A percentile compares a stretch with the other conserved stretches of the same genome.
Conservation (phyloP, 2,329 filamentous ascomycete species). For the Cryphonectria nitschkei region DNA sequence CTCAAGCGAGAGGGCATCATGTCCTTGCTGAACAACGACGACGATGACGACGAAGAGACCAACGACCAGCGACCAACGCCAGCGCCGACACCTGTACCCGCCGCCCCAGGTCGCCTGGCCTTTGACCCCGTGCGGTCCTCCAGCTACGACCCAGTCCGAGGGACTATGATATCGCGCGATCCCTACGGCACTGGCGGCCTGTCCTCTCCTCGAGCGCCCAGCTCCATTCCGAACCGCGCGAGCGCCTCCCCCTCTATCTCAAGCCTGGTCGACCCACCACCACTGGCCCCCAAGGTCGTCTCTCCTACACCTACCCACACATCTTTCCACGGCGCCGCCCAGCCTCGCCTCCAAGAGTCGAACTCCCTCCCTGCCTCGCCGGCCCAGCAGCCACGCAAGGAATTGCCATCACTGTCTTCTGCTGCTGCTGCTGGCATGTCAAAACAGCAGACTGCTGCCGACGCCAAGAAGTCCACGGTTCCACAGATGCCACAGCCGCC, state of each 20-base stretch:
- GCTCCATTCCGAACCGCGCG: conserved; percentile 65
- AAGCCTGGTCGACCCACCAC: conserved; percentile 76
- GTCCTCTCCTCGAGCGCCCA: conserved; percentile 54
- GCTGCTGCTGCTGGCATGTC: conserved; percentile 22
- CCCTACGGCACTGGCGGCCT: conserved; percentile 50
- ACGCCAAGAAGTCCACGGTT: conserved; percentile 43
- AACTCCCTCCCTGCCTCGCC: conserved; percentile 39
- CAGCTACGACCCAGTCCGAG: conserved; percentile 67
- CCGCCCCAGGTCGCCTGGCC: conserved; percentile 74
- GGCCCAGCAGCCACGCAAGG: conserved; percentile 34
- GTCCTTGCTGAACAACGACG: conserved; percentile 59
- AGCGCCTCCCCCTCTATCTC: conserved; percentile 91
- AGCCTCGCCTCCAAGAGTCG: conserved; percentile 37
- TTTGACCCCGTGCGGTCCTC: conserved; percentile 87
- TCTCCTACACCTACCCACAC: conserved; percentile 45
- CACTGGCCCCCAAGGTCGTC: conserved; percentile 44
- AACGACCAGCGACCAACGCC: conserved; percentile 44
- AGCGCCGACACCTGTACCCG: conserved; percentile 48
- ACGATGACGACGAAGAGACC: conserved; percentile 40
- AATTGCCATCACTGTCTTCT: conserved; percentile 33
- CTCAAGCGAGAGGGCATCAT: conserved; percentile 61
- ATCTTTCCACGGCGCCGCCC: conserved; percentile 38
- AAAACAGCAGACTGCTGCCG: conserved; percentile 33
- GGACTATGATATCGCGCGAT: conserved; percentile 61
- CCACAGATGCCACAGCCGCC: conserved; percentile 38